Conservation (phyloP, 768 basidiomycete species). For the Podaxis sp. region DNA sequence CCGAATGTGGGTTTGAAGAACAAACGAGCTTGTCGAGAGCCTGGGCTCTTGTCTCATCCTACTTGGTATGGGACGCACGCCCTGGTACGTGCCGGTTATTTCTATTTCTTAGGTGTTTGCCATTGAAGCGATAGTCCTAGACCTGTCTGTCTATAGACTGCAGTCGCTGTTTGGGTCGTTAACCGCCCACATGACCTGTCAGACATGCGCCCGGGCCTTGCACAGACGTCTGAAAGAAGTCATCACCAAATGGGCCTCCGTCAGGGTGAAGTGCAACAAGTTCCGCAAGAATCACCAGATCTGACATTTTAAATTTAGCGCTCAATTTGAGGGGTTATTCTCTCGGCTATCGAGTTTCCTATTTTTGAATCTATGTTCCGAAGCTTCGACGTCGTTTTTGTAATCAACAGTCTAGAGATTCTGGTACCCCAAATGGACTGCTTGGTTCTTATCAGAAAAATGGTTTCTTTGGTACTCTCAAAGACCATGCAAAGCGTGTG, state of each 20-base stretch:
- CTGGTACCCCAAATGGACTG: too few relatives aligned
- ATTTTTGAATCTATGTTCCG: too few relatives aligned
- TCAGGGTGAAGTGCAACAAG: conserved; percentile 38
- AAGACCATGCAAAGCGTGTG: too few relatives aligned
- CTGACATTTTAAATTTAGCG: too few relatives aligned
- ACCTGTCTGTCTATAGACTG: conserved; percentile 47
- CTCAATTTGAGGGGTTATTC: too few relatives aligned
- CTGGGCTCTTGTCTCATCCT: conserved; percentile 24
- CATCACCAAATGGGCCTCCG: conserved; percentile 50
- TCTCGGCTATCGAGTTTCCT: too few relatives aligned
- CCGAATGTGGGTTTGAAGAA: conserved; percentile 20
- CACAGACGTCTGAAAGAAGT: conserved; percentile 46
- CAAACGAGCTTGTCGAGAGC: conserved; percentile 24
- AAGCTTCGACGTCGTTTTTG: too few relatives aligned
- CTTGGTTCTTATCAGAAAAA: too few relatives aligned
- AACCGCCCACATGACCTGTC: conserved; percentile 45
- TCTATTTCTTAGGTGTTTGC: too few relatives aligned
- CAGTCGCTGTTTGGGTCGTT: conserved; percentile 47
- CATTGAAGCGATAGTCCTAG: conserved; percentile 23
- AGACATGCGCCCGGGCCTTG: conserved; percentile 40
- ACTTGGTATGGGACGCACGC: conserved; percentile 24
- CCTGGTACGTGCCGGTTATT: conserved; percentile 16
- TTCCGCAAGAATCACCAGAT: too few relatives aligned
- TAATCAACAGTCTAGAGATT: too few relatives aligned
- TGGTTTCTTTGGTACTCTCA: too few relatives aligned